These are phyloP conservation scores for Yarrowia keelungensis DNA, from an alignment of 805 yeast genomes.

Conservation along the genomic window DNA sequence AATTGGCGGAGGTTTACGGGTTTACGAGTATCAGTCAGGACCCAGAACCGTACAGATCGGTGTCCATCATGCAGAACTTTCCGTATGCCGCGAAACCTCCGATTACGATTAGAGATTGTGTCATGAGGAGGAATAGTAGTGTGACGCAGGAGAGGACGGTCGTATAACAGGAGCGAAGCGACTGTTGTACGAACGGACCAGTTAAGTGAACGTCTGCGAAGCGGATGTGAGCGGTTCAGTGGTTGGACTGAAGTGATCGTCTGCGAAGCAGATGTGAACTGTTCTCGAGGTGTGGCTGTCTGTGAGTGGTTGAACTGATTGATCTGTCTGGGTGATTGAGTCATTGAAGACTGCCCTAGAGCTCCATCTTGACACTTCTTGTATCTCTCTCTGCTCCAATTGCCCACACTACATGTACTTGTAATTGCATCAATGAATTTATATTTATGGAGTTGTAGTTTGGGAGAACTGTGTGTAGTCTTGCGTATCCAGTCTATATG, in stretches of 20 bases:
- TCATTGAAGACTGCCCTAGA: neutral
- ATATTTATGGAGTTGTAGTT: neutral
- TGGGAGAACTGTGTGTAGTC: too few relatives aligned
- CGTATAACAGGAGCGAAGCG: too few relatives aligned
- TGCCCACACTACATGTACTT: neutral
- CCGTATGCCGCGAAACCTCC: slow-evolving; percentile 31
- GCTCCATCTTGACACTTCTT: too few relatives aligned
- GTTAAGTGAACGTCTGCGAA: neutral
- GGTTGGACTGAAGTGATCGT: too few relatives aligned
- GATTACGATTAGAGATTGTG: slow-evolving; percentile 20
- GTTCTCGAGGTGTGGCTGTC: too few relatives aligned
- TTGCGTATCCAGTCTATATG: too few relatives aligned
- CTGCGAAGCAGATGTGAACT: too few relatives aligned
- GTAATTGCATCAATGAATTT: slow-evolving; percentile 3
- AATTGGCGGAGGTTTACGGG: slow-evolving; percentile 64
- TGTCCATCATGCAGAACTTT: slow-evolving; percentile 29
- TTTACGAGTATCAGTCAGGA: slow-evolving; percentile 78
- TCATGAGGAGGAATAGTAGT: slow-evolving; percentile 14
- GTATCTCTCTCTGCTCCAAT: too few relatives aligned
- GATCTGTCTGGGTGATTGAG: too few relatives aligned
- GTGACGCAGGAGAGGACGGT: too few relatives aligned
- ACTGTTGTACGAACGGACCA: too few relatives aligned
- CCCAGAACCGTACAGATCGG: slow-evolving; percentile 74
- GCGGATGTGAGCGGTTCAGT: neutral
- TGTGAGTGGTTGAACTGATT: too few relatives aligned